Percentiles rank a stretch among this genome's conserved stretches.
phyloP scores from a whole-genome alignment of 306 rosid species.

The Vachellia collinsii region DNA sequence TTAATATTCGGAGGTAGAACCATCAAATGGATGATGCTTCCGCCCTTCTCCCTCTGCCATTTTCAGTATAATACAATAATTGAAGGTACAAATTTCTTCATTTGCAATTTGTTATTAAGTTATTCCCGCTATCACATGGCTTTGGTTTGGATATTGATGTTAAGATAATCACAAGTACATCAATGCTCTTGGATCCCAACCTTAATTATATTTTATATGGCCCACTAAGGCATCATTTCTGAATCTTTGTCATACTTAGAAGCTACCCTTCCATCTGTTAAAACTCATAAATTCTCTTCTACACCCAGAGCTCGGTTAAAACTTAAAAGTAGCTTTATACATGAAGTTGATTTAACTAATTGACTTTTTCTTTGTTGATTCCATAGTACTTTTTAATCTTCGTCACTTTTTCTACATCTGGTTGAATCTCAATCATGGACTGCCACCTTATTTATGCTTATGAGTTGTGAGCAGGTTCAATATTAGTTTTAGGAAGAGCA shows the following conservation, averaged over 20 bases:
- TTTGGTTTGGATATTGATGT: constrained; percentile 48
- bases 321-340: constrained; percentile 39
- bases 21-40: constrained; percentile 40
- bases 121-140: constrained; percentile 46
- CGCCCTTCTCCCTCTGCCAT: constrained; percentile 14
- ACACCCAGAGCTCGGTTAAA: constrained; percentile 32
- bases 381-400: neutral
- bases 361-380: neutral
- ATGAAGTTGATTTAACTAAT: constrained; percentile 4
- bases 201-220: constrained; percentile 43
- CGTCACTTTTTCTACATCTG: constrained; percentile 21
- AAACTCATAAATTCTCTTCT: constrained; percentile 43
- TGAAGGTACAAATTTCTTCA: constrained; percentile 24
- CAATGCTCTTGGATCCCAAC: constrained; percentile 39
- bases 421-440: constrained; percentile 23
- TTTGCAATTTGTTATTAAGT: constrained; percentile 31
- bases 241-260: constrained; percentile 93
- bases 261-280: constrained; percentile 68
- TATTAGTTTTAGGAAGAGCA: neutral
- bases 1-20: constrained; percentile 46
- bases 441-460: constrained; percentile 17
- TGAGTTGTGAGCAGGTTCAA: constrained; percentile 3
- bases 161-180: constrained; percentile 48
- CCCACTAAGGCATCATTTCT: constrained; percentile 53
- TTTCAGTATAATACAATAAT: constrained; percentile 31